A percentile compares a stretch with the other conserved stretches of the same genome.
These are phyloP conservation scores for Amanita fuliginea DNA, from an alignment of 768 basidiomycete species.

Conservation along the genomic window DNA sequence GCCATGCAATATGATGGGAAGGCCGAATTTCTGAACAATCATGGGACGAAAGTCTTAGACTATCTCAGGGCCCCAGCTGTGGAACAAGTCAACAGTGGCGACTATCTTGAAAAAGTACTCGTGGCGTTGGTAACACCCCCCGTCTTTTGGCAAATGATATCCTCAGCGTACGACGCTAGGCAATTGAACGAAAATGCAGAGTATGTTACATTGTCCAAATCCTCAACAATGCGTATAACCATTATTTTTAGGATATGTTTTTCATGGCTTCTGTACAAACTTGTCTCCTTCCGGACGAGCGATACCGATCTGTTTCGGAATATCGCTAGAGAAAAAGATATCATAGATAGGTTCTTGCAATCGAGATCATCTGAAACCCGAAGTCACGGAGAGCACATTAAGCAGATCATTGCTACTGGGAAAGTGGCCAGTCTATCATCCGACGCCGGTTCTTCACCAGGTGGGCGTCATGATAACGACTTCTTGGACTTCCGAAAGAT, in stretches of 20 bases:
- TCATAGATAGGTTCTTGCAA: constrained; percentile 15
- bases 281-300: constrained; percentile 17
- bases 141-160: constrained; percentile 30
- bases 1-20: constrained; percentile 27
- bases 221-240: not conserved
- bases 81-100: constrained; percentile 21
- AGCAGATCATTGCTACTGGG: constrained; percentile 20
- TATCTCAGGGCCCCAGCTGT: constrained; percentile 19
- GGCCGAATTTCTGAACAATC: constrained; percentile 24
- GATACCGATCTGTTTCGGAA: constrained; percentile 19
- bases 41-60: constrained; percentile 18
- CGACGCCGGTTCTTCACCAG: constrained; percentile 27
- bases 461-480: constrained; percentile 66
- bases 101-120: constrained; percentile 24
- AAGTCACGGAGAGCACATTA: constrained; percentile 10
- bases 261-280: constrained; percentile 25
- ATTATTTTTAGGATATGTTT: constrained; percentile 18
- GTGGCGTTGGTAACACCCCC: constrained; percentile 29
- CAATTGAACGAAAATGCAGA: constrained; percentile 9
- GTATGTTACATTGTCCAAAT: not conserved
- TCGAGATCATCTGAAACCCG: constrained; percentile 18
- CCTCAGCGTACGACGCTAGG: constrained; percentile 18
- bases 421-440: constrained; percentile 10
- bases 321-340: constrained; percentile 16
- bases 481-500: constrained; percentile 48